These are phyloP conservation scores for Lumnitzera racemosa DNA, from an alignment of 345 rosid genomes.

Conservation along the genomic window DNA sequence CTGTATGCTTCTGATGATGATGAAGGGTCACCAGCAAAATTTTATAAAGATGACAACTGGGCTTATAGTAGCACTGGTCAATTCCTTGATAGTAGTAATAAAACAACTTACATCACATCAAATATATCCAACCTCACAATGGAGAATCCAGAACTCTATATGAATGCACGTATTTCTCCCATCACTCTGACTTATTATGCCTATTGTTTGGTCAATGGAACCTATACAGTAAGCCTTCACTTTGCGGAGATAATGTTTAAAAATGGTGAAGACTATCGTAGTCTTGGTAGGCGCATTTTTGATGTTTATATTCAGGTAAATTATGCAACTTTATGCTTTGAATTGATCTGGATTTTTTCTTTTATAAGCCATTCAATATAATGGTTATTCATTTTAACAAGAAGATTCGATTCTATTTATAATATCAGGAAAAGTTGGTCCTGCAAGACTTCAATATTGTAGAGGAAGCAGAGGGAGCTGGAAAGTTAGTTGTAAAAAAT, in stretches of 20 bases:
- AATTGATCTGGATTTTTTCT: too few relatives aligned
- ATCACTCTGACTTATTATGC: constrained; percentile 39
- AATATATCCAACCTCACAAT: constrained; percentile 11
- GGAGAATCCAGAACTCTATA: constrained; percentile 24
- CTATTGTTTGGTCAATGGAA: constrained; percentile 35
- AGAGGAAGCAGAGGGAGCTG: constrained; percentile 39
- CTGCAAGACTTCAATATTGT: constrained; percentile 44
- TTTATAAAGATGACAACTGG: constrained; percentile 21
- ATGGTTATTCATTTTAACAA: not conserved
- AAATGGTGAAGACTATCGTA: constrained; percentile 15
- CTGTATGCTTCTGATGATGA: not conserved
- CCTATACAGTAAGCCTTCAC: constrained; percentile 49
- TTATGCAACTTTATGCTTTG: not conserved
- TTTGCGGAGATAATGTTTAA: constrained; percentile 59
- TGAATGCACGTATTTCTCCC: constrained; percentile 33
- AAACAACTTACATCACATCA: not conserved
- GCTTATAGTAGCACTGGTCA: constrained; percentile 46
- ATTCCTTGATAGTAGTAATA: constrained; percentile 19
- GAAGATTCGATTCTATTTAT: not conserved
- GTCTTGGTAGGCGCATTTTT: constrained; percentile 52
- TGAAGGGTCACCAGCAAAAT: not conserved
- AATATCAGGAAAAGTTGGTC: constrained; percentile 35
- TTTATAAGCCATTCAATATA: too few relatives aligned
- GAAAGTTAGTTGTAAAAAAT: constrained; percentile 17
- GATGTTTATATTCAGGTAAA: constrained; percentile 62